A percentile compares a stretch with the other conserved stretches of the same genome.
These are phyloP conservation scores for Eutrema salsugineum DNA, from an alignment of 441 rosid genomes.

Conservation along the genomic window DNA sequence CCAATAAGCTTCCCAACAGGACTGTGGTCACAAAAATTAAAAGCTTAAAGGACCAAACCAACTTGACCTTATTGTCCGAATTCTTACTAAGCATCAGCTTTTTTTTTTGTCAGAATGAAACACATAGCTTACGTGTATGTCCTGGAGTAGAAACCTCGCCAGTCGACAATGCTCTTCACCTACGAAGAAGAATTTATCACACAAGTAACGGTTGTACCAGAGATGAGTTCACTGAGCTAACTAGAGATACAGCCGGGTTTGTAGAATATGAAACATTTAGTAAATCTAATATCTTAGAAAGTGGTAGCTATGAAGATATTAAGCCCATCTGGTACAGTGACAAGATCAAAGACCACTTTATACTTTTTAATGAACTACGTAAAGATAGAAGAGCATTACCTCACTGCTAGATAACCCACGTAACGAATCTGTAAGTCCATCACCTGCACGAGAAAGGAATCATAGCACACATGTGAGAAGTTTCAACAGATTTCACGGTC, in stretches of 20 bases:
- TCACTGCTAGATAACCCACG: conserved; percentile 71
- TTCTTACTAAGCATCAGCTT: neutral
- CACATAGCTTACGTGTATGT: conserved; percentile 67
- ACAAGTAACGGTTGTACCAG: neutral
- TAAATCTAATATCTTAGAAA: neutral
- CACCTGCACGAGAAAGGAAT: conserved; percentile 50
- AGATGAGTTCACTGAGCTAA: neutral
- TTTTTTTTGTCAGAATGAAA: neutral
- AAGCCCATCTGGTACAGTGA: neutral
- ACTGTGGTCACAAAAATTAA: conserved; percentile 36
- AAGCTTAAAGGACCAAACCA: neutral
- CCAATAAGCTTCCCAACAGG: conserved; percentile 83
- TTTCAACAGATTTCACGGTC: neutral
- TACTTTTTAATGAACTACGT: neutral
- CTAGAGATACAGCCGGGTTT: neutral
- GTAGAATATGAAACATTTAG: neutral
- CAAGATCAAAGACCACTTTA: neutral
- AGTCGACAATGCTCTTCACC: conserved; percentile 93
- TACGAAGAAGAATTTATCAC: conserved; percentile 26
- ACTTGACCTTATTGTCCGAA: neutral
- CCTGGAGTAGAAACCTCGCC: conserved; percentile 84
- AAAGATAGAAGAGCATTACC: conserved; percentile 36
- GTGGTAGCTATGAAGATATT: neutral
- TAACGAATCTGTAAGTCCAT: conserved; percentile 83
- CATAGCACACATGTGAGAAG: neutral